A percentile compares a stretch with the other conserved stretches of the same genome.
These are phyloP conservation scores for Sonneratia caseolaris DNA, from an alignment of 345 rosid species.

Conservation along the genomic window DNA sequence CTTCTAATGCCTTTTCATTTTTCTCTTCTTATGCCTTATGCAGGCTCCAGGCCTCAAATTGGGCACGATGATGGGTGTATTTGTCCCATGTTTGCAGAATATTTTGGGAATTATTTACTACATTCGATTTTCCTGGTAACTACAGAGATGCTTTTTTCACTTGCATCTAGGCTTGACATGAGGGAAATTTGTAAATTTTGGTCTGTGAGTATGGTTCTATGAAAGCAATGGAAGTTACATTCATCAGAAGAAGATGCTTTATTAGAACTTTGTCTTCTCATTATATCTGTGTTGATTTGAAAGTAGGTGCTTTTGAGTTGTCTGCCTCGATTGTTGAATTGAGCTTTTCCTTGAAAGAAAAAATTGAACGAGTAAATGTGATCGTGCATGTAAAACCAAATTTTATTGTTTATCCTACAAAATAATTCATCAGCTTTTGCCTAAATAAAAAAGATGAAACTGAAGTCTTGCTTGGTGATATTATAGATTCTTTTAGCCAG, in stretches of 20 bases:
- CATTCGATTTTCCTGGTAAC: conserved; percentile 95
- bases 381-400: not conserved
- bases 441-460: too few species aligned
- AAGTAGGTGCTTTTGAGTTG: not conserved
- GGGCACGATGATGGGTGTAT: conserved; percentile 99
- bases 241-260: not conserved
- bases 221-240: too few species aligned
- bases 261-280: conserved; percentile 5
- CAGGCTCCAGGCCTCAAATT: conserved; percentile 65
- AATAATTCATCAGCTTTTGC: not conserved
- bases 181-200: too few species aligned
- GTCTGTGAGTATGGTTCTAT: too few species aligned
- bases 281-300: not conserved
- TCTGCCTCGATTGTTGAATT: not conserved
- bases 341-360: not conserved
- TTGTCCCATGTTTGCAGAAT: conserved; percentile 95
- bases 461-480: not conserved
- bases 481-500: too few species aligned
- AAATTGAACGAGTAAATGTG: not conserved
- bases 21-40: conserved; percentile 21
- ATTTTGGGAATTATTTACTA: conserved; percentile 97
- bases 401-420: too few species aligned
- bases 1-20: conserved; percentile 19
- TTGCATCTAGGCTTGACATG: too few species aligned
- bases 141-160: not conserved